Evolutionary conservation across 2,329 filamentous ascomycete genomes (phyloP), one percentile per base, ranked within the genome.

Genomic region (Trichoderma endophyticum): DNA sequence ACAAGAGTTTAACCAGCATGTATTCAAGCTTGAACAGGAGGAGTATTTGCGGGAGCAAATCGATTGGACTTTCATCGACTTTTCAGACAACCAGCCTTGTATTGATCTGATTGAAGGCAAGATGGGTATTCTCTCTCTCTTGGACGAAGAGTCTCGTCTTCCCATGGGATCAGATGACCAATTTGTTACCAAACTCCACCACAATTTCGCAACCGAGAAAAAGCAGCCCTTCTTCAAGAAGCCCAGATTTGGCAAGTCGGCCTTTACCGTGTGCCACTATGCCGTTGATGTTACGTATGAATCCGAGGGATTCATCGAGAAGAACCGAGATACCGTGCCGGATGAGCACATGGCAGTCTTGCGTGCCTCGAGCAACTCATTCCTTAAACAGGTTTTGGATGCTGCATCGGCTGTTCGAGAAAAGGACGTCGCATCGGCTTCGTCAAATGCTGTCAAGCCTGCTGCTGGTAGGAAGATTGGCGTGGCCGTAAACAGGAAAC

Each of bases 31-130:
- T 26, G 96, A 99, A 82, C 96, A 99, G 81, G 96, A 99, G 81
- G 96, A 99, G 82, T 99, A 99, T 80, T 88, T 98, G 54, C 90
- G 92, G 70, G 96, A 99, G 83, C 87, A 98, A 84, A 99, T 99
- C 75, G 95, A 98, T 83, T 99, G 96, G 96, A 98, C 93, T 11
- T 99, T 99, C 80, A 99, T 99, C 80, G 96, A 99, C 80, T 99
- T 99, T 82, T 97, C 95, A 6, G 96, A 99, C 83, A 99, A 99
- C 78, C 96, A 99, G 84, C 96, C 96, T 21, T 99, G 96, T 84
- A 99, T 99, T 78, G 96, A 99, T 81, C 85, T 99, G 68, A 99
- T 99, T 76, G 96, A 99, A 84, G 95, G 94, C 76, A 98, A 97
- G 82, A 89, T 99, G 76, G 96, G 96, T 82, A 92, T 99, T 66